Percentiles rank a stretch among this genome's conserved stretches.
Conservation (phyloP, 768 basidiomycete species). For the Boletus reticuloceps region DNA sequence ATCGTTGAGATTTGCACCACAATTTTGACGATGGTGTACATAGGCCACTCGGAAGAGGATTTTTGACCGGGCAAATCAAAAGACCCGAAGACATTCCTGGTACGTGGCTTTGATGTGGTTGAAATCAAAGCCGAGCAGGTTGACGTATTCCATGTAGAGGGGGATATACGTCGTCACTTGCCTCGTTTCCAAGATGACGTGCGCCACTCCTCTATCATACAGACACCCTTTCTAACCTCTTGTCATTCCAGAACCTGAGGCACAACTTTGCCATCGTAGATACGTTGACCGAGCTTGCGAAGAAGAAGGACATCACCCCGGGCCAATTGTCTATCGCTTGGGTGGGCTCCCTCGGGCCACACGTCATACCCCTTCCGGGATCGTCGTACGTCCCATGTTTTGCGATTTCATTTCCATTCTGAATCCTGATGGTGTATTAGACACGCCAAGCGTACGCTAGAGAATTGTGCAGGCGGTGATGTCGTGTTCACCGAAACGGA, state of each 20-base stretch:
- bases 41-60: conserved; percentile 28
- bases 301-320: conserved; percentile 41
- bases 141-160: conserved; percentile 27
- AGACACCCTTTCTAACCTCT: background rate
- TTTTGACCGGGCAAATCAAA: conserved; percentile 39
- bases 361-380: conserved; percentile 53
- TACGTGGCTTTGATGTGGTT: background rate
- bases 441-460: conserved; percentile 39
- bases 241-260: conserved; percentile 32
- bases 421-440: conserved; percentile 10
- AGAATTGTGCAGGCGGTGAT: conserved; percentile 44
- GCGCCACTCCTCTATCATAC: background rate
- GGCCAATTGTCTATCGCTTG: conserved; percentile 46
- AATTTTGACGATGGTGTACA: background rate
- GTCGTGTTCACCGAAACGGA: conserved; percentile 42
- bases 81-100: conserved; percentile 33
- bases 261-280: conserved; percentile 47
- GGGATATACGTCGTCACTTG: conserved; percentile 37
- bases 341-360: conserved; percentile 38
- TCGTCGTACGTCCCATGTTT: conserved; percentile 34
- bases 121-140: too few species aligned
- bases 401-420: background rate
- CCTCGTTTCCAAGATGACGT: conserved; percentile 47
- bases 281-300: conserved; percentile 37
- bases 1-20: conserved; percentile 9